Conservation (phyloP, 2,329 filamentous ascomycete species). For the Podosphaera fusca region DNA sequence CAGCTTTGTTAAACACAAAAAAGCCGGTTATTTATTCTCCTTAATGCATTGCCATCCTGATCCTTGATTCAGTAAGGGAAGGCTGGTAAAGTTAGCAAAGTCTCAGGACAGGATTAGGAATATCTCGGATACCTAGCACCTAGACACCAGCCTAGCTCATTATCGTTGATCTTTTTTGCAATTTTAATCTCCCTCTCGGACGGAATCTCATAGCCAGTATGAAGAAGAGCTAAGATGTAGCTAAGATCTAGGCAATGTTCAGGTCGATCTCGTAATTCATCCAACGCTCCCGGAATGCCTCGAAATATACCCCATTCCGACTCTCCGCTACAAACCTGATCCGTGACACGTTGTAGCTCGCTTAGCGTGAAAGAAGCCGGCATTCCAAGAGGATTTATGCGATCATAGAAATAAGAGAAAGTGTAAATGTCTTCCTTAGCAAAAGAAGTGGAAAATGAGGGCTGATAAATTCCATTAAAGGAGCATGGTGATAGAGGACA, state of each 20-base stretch:
- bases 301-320: conserved; percentile 60
- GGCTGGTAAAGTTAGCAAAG: conserved; percentile 25
- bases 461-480: conserved; percentile 94
- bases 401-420: conserved; percentile 96
- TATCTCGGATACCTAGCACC: conserved; percentile 55
- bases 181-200: conserved; percentile 91
- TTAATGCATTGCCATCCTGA: conserved; percentile 80
- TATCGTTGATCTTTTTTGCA: conserved; percentile 94
- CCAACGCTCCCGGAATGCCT: conserved; percentile 50
- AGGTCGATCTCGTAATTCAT: conserved; percentile 59
- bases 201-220: conserved; percentile 96
- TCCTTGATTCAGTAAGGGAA: conserved; percentile 57
- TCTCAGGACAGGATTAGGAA: background rate
- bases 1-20: background rate
- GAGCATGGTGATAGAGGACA: conserved; percentile 83
- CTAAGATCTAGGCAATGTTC: conserved; percentile 89
- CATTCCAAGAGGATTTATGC: conserved; percentile 83
- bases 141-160: conserved; percentile 93
- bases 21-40: conserved; percentile 35
- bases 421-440: conserved; percentile 79
- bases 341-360: conserved; percentile 69
- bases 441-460: conserved; percentile 79
- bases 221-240: conserved; percentile 82
- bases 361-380: conserved; percentile 87
- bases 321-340: conserved; percentile 64